Evolutionary conservation across 2,329 filamentous ascomycete species (phyloP).

Genomic region (Pseudogymnoascus sp.): DNA sequence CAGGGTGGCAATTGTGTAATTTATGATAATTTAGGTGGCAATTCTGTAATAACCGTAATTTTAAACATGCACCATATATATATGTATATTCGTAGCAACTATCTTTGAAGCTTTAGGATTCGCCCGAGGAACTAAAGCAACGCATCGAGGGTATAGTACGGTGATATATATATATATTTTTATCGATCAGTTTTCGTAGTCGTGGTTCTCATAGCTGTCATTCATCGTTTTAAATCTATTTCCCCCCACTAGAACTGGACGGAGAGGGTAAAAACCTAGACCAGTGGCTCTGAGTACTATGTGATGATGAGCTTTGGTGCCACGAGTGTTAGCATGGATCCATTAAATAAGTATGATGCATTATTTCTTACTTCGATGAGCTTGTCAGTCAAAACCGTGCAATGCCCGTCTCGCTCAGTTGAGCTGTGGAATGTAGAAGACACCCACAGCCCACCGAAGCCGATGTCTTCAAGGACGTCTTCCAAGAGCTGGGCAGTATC

Average conservation of each 20-base stretch:
- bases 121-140: neutral
- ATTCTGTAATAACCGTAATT: too few species aligned
- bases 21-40: too few species aligned
- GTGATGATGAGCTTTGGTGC: neutral
- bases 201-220: neutral
- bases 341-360: neutral
- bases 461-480: slow-evolving; percentile 48
- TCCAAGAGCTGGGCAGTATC: slow-evolving; percentile 41
- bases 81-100: neutral
- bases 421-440: slow-evolving; percentile 25
- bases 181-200: neutral
- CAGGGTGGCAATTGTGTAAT: too few species aligned
- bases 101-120: neutral
- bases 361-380: slow-evolving; percentile 24
- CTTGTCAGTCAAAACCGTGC: slow-evolving; percentile 23
- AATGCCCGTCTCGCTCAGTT: slow-evolving; percentile 26
- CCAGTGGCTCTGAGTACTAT: neutral
- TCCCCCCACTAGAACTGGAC: neutral
- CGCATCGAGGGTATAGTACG: neutral
- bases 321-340: neutral
- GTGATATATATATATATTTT: neutral
- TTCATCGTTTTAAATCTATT: neutral
- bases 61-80: neutral
- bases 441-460: slow-evolving; percentile 55
- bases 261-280: neutral